Evolutionary conservation across 23 red algal genomes (phyloP), one percentile per base, ranked within the genome.

Genomic region (Gracilariopsis chorda): DNA sequence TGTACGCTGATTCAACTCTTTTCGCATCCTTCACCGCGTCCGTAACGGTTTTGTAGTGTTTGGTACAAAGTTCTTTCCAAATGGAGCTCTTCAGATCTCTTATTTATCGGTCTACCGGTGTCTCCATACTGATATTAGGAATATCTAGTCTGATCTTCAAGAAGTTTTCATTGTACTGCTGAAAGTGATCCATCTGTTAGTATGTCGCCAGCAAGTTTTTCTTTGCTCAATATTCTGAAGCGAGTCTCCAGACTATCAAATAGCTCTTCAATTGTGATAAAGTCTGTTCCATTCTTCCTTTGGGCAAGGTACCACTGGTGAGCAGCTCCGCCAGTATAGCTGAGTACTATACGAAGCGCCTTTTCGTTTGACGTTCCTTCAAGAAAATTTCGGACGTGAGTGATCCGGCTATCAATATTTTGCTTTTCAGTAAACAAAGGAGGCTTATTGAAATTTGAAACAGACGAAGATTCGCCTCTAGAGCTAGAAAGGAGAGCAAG

Each of bases 221-320:
- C 77, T 17, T 81, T 81, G 27, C 58, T 59, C 35, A 81, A 37
- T 30, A 13, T 81, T 17, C 7, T 59, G 40, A 53, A 53, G 21
- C 51, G 7, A 8, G 53, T 61, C 1, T 59, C 0, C 30, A 81
- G 7, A 39, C 14, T 33, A 12, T 42, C 34, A 12, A 42, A 35
- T 6, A 81, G 45, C 13, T 81, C 20, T 5, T 81, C 56, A 35
- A 55, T 12, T 9, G 77, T 37, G 12, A 57, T 12, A n/a, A 57
- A n/a, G 21, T 61, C 45, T 4, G 29, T 0, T 57, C 48, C 0
- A 36, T 81, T 81, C 27, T 35, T 1, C 35, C 29, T 36, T 37
- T 81, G 51, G 51, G 77, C 46, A 43, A 78, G 49, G 24, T 55
- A 78, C 72, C 72, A 78, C 72, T 78, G 41, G 32, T 78, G 49